These are phyloP conservation scores for Prunus mira DNA, from an alignment of 306 rosid species.

Conservation along the genomic window DNA sequence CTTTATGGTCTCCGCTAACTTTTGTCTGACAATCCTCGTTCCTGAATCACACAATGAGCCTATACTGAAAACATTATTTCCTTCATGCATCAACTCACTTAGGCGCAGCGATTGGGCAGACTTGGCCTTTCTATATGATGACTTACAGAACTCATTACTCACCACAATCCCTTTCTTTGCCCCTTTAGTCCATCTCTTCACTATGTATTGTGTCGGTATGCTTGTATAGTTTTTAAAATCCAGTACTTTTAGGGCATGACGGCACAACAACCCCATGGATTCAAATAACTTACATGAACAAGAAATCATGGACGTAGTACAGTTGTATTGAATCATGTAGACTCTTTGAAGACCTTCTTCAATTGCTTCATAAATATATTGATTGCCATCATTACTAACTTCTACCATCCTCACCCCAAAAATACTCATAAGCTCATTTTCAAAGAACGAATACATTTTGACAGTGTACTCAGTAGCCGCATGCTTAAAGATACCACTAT, in stretches of 20 bases:
- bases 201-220: slow-evolving; percentile 16
- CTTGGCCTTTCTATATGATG: neutral
- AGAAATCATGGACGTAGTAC: neutral
- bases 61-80: slow-evolving; percentile 1
- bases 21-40: neutral
- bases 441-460: slow-evolving; percentile 5
- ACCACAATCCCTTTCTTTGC: slow-evolving; percentile 21
- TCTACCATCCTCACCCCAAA: slow-evolving; percentile 16
- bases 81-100: slow-evolving; percentile 15
- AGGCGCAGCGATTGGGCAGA: neutral
- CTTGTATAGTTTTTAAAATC: slow-evolving; percentile 14
- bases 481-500: slow-evolving; percentile 4
- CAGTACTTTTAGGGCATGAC: slow-evolving; percentile 27
- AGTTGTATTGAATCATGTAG: slow-evolving; percentile 10
- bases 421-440: slow-evolving; percentile 16
- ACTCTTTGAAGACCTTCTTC: slow-evolving; percentile 16
- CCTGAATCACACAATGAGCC: slow-evolving; percentile 8
- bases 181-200: slow-evolving; percentile 23
- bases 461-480: slow-evolving; percentile 18
- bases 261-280: slow-evolving; percentile 17
- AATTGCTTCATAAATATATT: neutral
- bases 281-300: slow-evolving; percentile 28
- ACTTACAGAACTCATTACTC: neutral
- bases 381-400: neutral
- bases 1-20: neutral